A percentile compares a stretch with the other conserved stretches of the same genome.
phyloP scores from a whole-genome alignment of 2,329 filamentous ascomycete genomes.

The Aureobasidium namibiae region DNA sequence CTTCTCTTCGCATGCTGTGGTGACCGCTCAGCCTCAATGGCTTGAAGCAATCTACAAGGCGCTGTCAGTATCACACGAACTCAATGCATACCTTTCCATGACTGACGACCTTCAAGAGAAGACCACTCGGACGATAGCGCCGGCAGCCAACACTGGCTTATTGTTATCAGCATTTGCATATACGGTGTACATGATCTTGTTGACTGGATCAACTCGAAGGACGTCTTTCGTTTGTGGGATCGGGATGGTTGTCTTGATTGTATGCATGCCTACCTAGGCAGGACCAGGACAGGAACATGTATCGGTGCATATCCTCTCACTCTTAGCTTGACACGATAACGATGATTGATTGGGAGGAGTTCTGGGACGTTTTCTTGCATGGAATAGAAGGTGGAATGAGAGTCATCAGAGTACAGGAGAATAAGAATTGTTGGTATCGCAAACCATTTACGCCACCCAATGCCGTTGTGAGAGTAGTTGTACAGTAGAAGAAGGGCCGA shows the following conservation, averaged over 20 bases:
- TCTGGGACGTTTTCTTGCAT: neutral
- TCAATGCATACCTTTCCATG: neutral
- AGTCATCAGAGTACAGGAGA: neutral
- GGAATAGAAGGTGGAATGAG: constrained; percentile 1
- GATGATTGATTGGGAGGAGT: neutral
- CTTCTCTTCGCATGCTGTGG: neutral
- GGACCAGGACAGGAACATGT: neutral
- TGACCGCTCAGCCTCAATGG: neutral
- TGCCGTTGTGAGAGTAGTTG: neutral
- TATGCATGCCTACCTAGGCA: neutral
- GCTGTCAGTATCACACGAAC: neutral
- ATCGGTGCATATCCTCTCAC: neutral
- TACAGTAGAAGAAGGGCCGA: neutral
- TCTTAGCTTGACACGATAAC: neutral
- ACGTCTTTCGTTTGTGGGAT: neutral
- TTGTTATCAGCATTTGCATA: neutral
- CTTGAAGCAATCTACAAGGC: neutral
- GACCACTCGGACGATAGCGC: neutral
- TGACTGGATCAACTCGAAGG: neutral
- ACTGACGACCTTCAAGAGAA: neutral
- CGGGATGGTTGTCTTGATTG: neutral
- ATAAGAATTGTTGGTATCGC: constrained; percentile 7
- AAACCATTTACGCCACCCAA: constrained; percentile 8
- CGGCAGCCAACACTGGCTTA: neutral
- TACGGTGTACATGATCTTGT: neutral